Evolutionary conservation across 1,284 basidiomycete genomes (phyloP), one percentile per base, ranked within the genome.

Genomic region (Takashimella tepidaria): DNA sequence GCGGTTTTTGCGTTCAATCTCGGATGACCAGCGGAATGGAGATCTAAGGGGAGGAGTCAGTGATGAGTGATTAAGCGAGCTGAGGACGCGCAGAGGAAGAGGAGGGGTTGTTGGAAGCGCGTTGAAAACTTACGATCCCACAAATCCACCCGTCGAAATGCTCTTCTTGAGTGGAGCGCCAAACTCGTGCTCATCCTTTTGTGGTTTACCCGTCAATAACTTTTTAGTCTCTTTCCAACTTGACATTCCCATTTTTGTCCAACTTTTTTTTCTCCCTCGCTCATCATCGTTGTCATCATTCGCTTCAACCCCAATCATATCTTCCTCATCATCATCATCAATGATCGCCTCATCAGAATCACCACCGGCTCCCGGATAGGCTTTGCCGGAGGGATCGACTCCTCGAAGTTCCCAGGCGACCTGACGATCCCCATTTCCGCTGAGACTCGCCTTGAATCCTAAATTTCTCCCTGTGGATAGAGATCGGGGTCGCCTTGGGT

Each of bases 151-250:
- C 6, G 69, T 69, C 46, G 49, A 54, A 50, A 69, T 57, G 42
- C 68, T 71, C 62, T 74, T 76, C 56, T 67, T 70, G 24, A 75
- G 57, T 2, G 74, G 72, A 5, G 63, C 67, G 20, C 73, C 72
- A 12, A 51, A 47, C 45, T 54, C 57, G 5, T 59, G 57, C 45
- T 63, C 60, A 5, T 64, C 62, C 54, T 63, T 64, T 11, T 60
- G 57, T 50, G 59, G 58, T 50, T 64, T 58, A 22, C 62, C 59
- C 5, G 59, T 66, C 49, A 72, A 54, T 10, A 74, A 58, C 59
- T 71, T 72, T 53, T 70, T 74, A 45, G 69, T 70, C 20, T 66
- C 67, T 49, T 66, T 65, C 72, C 71, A 73, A 23, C 61, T 57
- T 12, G 42, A 26, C 55, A 55, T 61, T 12, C 57, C 57, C 62